These are phyloP conservation scores for Fusarium ambrosium DNA, from an alignment of 2,329 filamentous ascomycete genomes.

Conservation along the genomic window DNA sequence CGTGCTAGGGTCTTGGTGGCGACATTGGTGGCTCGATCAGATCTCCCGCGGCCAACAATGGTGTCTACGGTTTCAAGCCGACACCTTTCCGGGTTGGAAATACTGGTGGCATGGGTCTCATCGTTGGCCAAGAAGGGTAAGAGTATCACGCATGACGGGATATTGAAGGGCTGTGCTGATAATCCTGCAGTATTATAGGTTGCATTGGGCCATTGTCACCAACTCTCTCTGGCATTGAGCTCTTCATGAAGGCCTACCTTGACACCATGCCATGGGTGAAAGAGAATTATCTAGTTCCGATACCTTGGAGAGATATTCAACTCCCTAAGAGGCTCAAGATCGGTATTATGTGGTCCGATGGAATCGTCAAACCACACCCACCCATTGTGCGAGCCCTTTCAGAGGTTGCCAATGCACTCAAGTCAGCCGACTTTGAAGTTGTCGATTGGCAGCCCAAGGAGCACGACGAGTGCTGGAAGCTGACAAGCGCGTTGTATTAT, in stretches of 20 bases:
- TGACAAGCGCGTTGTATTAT: not conserved
- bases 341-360: not conserved
- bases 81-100: not conserved
- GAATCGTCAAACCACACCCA: not conserved
- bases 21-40: no score
- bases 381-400: not conserved
- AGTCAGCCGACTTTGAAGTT: not conserved
- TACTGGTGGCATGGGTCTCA: not conserved
- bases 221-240: not conserved
- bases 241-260: not conserved
- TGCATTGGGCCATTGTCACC: not conserved
- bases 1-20: no score
- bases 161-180: not conserved
- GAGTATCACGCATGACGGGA: not conserved
- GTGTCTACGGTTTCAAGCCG: not conserved
- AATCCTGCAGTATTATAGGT: not conserved
- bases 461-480: not conserved
- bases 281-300: not conserved
- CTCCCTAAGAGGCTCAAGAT: not conserved
- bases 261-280: not conserved
- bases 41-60: not conserved
- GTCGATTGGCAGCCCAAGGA: not conserved
- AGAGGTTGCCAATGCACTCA: not conserved
- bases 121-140: not conserved
- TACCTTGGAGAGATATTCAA: not conserved